Evolutionary conservation across 2,329 filamentous ascomycete genomes (phyloP).

Genomic region (Emergomyces orientalis): DNA sequence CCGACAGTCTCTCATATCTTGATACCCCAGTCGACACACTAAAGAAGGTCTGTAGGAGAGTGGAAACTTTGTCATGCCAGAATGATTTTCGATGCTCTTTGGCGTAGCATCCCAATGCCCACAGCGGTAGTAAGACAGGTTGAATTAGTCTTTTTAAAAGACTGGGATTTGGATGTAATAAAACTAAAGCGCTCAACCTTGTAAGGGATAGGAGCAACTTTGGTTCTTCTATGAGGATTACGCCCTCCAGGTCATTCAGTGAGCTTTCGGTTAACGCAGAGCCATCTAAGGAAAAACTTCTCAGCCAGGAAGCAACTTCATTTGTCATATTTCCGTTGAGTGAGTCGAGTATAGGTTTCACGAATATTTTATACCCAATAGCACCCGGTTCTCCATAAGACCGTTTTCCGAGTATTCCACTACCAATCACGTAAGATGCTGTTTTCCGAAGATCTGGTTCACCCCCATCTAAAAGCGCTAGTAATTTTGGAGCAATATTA

Average conservation of each 20-base stretch:
- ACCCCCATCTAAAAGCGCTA: conserved; percentile 32
- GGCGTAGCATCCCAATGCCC: conserved; percentile 34
- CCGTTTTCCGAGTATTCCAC: conserved; percentile 35
- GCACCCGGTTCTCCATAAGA: conserved; percentile 32
- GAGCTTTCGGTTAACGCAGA: conserved; percentile 1
- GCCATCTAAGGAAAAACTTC: conserved; percentile 17
- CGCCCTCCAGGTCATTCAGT: conserved; percentile 2
- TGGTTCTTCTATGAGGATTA: conserved; percentile 21
- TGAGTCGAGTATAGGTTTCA: conserved; percentile 32
- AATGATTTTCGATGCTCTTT: conserved; percentile 21
- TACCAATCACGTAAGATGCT: conserved; percentile 36
- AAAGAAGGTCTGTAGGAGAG: conserved; percentile 33
- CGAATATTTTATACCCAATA: conserved; percentile 34
- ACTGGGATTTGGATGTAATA: conserved; percentile 36
- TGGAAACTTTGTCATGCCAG: conserved; percentile 25
- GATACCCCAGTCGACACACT: conserved; percentile 30
- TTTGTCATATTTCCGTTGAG: conserved; percentile 27
- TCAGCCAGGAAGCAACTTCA: conserved; percentile 24
- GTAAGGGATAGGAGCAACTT: conserved; percentile 27
- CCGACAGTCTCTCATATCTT: conserved; percentile 31
- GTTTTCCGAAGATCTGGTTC: conserved; percentile 33
- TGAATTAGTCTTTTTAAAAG: conserved; percentile 34
- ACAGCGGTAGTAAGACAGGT: conserved; percentile 34
- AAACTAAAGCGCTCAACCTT: conserved; percentile 28
- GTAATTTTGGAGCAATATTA: conserved; percentile 32